Evolutionary conservation across 2,329 filamentous ascomycete genomes (phyloP).

Genomic region (Epichloe sibirici): DNA sequence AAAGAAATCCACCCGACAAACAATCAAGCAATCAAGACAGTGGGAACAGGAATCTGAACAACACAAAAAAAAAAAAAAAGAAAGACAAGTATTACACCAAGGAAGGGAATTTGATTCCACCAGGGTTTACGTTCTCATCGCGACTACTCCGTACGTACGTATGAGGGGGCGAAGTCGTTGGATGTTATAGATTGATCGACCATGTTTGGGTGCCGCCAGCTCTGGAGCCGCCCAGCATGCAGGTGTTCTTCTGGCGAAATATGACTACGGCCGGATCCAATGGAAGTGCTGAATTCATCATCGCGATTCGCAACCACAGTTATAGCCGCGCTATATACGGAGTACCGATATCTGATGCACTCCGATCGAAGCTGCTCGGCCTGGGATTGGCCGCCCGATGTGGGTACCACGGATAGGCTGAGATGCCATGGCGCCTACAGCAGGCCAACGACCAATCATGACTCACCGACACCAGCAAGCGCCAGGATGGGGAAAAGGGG

Average conservation of each 20-base stretch:
- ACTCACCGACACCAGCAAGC: background rate
- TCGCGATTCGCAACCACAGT: constrained; percentile 9
- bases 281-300: constrained; percentile 6
- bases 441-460: constrained; percentile 4
- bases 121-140: background rate
- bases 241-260: background rate
- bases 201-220: background rate
- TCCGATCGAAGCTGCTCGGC: background rate
- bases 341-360: background rate
- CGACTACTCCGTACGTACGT: background rate
- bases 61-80: background rate
- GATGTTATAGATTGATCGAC: constrained; percentile 1
- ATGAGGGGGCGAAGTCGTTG: background rate
- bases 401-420: background rate
- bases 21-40: no score
- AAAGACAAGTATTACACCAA: background rate
- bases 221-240: background rate
- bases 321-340: constrained; percentile 12
- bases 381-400: constrained; percentile 2
- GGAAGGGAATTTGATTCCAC: background rate
- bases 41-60: constrained; percentile 4
- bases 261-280: background rate
- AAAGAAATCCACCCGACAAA: no score
- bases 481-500: background rate
- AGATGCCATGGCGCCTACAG: constrained; percentile 5